A percentile compares a stretch with the other conserved stretches of the same genome.
Evolutionary conservation across 352 stramenopile species (phyloP).

Genomic region (Phytopythium helicoides): DNA sequence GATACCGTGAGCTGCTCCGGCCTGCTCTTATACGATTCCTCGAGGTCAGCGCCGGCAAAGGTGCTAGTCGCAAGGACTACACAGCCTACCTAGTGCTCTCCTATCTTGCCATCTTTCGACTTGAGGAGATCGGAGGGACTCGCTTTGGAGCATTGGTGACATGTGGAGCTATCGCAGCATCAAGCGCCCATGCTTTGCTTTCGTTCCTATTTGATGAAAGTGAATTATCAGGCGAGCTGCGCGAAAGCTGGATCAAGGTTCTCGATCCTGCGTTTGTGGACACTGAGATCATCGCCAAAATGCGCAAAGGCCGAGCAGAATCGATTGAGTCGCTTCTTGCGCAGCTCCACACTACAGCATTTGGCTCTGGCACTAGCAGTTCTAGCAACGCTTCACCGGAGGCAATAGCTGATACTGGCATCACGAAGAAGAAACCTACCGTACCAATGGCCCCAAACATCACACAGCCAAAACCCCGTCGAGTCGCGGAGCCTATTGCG

Average conservation of each 20-base stretch:
- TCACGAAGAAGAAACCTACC: constrained; percentile 52
- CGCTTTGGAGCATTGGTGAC: constrained; percentile 63
- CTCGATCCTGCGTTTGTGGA: constrained; percentile 89
- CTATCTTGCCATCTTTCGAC: constrained; percentile 88
- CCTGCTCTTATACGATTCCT: constrained; percentile 81
- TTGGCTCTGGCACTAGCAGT: constrained; percentile 29
- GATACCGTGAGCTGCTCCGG: constrained; percentile 86
- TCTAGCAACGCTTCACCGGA: background rate
- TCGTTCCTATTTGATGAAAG: constrained; percentile 78
- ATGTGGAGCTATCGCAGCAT: constrained; percentile 57
- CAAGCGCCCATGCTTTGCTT: constrained; percentile 87
- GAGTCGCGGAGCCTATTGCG: constrained; percentile 65
- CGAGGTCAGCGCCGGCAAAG: constrained; percentile 40
- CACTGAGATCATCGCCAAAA: constrained; percentile 59
- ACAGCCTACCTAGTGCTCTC: constrained; percentile 90
- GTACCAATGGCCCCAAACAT: constrained; percentile 83
- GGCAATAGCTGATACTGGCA: background rate
- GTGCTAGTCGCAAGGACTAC: constrained; percentile 68
- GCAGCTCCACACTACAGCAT: constrained; percentile 67
- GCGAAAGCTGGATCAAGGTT: constrained; percentile 74
- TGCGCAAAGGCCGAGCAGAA: constrained; percentile 33
- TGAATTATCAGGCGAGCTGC: constrained; percentile 64
- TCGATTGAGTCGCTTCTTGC: constrained; percentile 35
- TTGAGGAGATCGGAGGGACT: constrained; percentile 78
- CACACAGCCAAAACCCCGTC: constrained; percentile 73